Evolutionary conservation across 225 moss, liverwort and hornwort species (phyloP).

Genomic region (Antitrichia curtipendula): DNA sequence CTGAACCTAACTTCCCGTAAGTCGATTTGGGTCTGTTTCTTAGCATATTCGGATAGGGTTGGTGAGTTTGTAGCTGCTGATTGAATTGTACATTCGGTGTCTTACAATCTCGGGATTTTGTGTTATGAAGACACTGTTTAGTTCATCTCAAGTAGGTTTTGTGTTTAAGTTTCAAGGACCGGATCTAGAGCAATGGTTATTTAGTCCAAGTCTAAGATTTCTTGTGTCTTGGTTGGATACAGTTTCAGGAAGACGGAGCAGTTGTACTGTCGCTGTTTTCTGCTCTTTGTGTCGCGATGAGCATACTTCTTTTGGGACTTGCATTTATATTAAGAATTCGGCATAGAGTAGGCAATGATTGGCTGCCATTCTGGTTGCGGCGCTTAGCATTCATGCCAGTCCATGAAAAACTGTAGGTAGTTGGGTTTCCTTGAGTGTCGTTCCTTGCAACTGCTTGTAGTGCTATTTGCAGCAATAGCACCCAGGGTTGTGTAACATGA

Average conservation of each 20-base stretch:
- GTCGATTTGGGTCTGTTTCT: background rate
- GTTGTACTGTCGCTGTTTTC: background rate
- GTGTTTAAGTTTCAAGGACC: background rate
- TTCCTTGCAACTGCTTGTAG: background rate
- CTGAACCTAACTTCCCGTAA: background rate
- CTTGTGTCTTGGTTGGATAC: background rate
- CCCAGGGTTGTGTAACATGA: background rate
- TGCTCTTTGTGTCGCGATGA: slow-evolving; percentile 2
- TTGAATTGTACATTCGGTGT: background rate
- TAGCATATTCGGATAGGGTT: background rate
- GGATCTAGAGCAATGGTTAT: background rate
- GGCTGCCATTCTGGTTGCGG: slow-evolving; percentile 26
- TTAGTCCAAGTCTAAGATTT: background rate
- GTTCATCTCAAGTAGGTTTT: background rate
- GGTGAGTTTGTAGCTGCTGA: background rate
- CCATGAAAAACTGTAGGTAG: slow-evolving; percentile 35
- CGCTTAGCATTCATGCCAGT: slow-evolving; percentile 25
- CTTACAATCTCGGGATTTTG: background rate
- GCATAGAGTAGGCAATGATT: slow-evolving; percentile 22
- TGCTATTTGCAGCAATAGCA: background rate
- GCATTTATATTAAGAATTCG: slow-evolving; percentile 9
- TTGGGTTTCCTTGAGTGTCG: background rate
- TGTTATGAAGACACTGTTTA: background rate
- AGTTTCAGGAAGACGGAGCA: background rate
- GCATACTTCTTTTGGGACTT: slow-evolving; percentile 13